Base-by-base conservation (phyloP, 768 basidiomycete species). In the Hypsizygus marmoreus region DNA sequence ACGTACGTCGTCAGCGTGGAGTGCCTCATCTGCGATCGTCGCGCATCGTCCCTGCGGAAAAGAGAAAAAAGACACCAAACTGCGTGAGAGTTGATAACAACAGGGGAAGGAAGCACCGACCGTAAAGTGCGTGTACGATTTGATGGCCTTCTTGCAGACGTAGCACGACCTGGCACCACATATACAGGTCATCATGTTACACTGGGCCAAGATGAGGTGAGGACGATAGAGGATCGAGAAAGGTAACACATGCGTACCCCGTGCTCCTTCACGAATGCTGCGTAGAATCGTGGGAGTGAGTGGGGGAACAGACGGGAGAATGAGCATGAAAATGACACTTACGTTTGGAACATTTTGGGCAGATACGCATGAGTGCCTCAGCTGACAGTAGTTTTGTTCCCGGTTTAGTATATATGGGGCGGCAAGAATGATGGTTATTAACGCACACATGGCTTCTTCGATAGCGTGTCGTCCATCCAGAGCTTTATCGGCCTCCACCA, bases 381-480 rank as follows among this genome's bases (percentile, higher is more conserved):
- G 89, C 88, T 90, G 43, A 8, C 31, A 30, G 9, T 25, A 4
- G 3, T 30, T 36, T 51, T n/a, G n/a, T n/a, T n/a, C n/a, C n/a
- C n/a, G n/a, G n/a, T n/a, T n/a, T n/a, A n/a, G 16, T 54, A 53
- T 26, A 45, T 45, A 28, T 20, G 40, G 12, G 19, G 6, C 17
- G 9, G 28, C 30, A 13, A 30, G 9, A n/a, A 3, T 23, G 23
- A 42, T n/a, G n/a, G 10, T 26, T 6, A 26, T 40, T 40, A 6
- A 67, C 76, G 7, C 59, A 88, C 90, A 91, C 94, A 97, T 97
- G 3, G 93, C 94, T 60, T 97, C 94, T 61, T 97, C 94, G 22
- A 97, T 75, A 1, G 76, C 63, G 67, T 95, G 92, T 43, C 84
- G 76, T 11, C 79, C 83, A 63, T 91, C 83, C 12, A 94, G 64